phyloP scores from a whole-genome alignment of 2,329 filamentous ascomycete species.

The Colletotrichum tamarilloi region DNA sequence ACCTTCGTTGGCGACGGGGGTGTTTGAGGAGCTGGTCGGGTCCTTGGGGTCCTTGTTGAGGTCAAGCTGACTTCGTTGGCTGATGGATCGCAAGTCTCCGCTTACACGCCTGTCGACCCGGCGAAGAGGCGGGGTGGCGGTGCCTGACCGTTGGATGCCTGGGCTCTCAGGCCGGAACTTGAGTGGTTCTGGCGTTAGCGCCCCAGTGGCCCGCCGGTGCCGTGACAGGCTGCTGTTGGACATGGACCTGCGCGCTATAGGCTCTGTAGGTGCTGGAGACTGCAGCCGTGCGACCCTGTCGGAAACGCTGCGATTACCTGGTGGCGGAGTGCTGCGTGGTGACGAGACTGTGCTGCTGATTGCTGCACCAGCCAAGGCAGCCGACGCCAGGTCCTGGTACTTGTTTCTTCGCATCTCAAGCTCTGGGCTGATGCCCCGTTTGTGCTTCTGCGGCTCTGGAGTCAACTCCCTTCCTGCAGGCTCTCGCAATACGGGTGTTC shows the following conservation, averaged over 20 bases:
- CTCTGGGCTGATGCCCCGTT: constrained; percentile 37
- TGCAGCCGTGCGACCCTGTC: constrained; percentile 44
- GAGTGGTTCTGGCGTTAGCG: constrained; percentile 62
- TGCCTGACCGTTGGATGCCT: constrained; percentile 64
- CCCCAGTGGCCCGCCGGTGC: constrained; percentile 44
- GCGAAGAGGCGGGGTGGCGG: constrained; percentile 75
- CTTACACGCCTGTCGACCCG: constrained; percentile 75
- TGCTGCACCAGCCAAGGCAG: constrained; percentile 41
- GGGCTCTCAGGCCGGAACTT: constrained; percentile 72
- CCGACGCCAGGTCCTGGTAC: constrained; percentile 43
- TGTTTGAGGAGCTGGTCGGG: constrained; percentile 46
- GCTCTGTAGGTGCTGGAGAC: constrained; percentile 35
- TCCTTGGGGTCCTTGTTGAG: constrained; percentile 34
- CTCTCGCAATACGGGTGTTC: constrained; percentile 53
- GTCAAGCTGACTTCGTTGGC: constrained; percentile 59
- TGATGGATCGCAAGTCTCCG: constrained; percentile 79
- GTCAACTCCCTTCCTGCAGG: constrained; percentile 49
- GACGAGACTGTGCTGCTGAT: constrained; percentile 15
- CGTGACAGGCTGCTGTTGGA: constrained; percentile 67
- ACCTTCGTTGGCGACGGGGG: constrained; percentile 87
- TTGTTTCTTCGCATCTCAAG: constrained; percentile 39
- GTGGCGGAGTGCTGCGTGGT: constrained; percentile 29
- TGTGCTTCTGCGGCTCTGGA: constrained; percentile 56
- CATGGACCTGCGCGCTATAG: constrained; percentile 53
- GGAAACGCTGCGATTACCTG: constrained; percentile 49